phyloP scores from a whole-genome alignment of 225 moss, liverwort and hornwort genomes.

The Neckera pumila region DNA sequence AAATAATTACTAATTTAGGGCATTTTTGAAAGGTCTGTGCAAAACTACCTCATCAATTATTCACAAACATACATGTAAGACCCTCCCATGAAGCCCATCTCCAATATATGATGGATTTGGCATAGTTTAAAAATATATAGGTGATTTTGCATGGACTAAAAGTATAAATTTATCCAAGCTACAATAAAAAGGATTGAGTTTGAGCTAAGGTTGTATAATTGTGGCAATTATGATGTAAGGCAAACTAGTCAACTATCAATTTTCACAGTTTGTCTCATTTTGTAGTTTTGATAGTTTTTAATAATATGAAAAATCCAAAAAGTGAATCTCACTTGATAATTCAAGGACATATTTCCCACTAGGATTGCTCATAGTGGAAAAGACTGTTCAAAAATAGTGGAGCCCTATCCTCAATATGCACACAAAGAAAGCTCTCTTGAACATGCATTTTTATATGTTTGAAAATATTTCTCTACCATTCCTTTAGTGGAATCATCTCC shows the following conservation, averaged over 20 bases:
- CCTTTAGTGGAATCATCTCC: neutral
- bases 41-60: rapidly evolving
- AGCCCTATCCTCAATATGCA: neutral
- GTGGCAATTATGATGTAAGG: neutral
- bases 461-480: neutral
- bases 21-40: rapidly evolving
- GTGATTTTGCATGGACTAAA: neutral
- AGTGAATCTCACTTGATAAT: neutral
- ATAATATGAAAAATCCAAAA: neutral
- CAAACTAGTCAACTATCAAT: neutral
- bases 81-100: neutral
- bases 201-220: neutral
- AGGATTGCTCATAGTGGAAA: neutral
- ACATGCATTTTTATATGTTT: neutral
- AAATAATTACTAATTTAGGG: neutral
- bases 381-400: rapidly evolving
- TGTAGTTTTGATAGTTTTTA: neutral
- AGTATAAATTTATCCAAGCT: no score
- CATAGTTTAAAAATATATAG: neutral
- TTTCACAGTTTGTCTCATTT: neutral
- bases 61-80: neutral
- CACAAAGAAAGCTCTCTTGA: neutral
- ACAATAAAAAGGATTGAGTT: neutral
- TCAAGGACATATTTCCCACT: rapidly evolving
- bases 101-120: neutral